Conservation (phyloP, 306 rosid species). For the Trifolium dubium region DNA sequence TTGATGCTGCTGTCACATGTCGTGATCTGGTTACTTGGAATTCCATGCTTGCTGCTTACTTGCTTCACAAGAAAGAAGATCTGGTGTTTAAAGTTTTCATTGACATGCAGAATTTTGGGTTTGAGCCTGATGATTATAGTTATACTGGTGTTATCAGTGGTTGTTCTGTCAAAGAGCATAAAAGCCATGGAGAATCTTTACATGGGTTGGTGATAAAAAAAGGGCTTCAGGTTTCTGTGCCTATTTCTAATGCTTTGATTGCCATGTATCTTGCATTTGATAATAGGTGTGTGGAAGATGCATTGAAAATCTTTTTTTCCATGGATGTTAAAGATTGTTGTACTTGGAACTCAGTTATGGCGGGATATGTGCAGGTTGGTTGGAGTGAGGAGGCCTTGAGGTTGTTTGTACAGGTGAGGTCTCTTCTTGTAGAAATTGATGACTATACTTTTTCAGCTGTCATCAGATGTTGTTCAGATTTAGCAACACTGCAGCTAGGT, state of each 20-base stretch:
- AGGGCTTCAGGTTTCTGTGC: slow-evolving; percentile 64
- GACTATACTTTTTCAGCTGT: slow-evolving; percentile 72
- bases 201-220: slow-evolving; percentile 76
- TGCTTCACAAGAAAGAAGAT: slow-evolving; percentile 57
- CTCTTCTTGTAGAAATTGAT: slow-evolving; percentile 53
- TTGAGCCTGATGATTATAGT: slow-evolving; percentile 75
- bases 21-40: slow-evolving; percentile 84
- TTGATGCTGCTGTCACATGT: slow-evolving; percentile 45
- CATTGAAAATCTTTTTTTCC: slow-evolving; percentile 56
- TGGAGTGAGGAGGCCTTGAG: slow-evolving; percentile 74
- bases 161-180: slow-evolving; percentile 54
- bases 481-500: slow-evolving; percentile 79
- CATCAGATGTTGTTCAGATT: slow-evolving; percentile 74
- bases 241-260: slow-evolving; percentile 76
- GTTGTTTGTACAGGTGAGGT: slow-evolving; percentile 62
- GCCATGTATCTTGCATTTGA: slow-evolving; percentile 74
- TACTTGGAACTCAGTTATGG: slow-evolving; percentile 81
- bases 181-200: slow-evolving; percentile 55
- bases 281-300: slow-evolving; percentile 60
- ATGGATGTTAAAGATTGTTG: slow-evolving; percentile 66
- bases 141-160: slow-evolving; percentile 68
- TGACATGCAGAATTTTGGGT: slow-evolving; percentile 67
- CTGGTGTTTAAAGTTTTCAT: slow-evolving; percentile 59
- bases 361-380: slow-evolving; percentile 75
- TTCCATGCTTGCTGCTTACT: slow-evolving; percentile 75